A percentile compares a stretch with the other conserved stretches of the same genome.
Evolutionary conservation across 768 basidiomycete species (phyloP).

Genomic region (Thelephora ganbajun): DNA sequence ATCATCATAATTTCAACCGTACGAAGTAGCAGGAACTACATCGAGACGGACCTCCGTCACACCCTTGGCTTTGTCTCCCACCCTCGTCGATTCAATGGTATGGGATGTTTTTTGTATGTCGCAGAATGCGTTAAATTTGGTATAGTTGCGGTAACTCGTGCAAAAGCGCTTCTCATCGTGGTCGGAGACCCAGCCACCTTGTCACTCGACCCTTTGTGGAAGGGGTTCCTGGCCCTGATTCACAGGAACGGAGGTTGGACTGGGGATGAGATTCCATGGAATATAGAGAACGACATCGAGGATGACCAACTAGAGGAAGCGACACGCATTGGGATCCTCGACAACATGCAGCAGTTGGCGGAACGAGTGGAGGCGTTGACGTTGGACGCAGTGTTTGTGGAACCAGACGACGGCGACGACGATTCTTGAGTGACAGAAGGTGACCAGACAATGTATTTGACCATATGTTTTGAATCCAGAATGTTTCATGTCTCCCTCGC

Average conservation of each 20-base stretch:
- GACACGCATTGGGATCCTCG: slow-evolving; percentile 13
- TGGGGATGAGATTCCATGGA: slow-evolving; percentile 22
- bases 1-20: slow-evolving; percentile 26
- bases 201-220: slow-evolving; percentile 45
- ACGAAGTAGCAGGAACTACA: slow-evolving; percentile 16
- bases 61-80: slow-evolving; percentile 23
- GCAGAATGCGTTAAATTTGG: background rate
- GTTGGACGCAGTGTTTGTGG: slow-evolving; percentile 2
- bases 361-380: slow-evolving; percentile 16
- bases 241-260: slow-evolving; percentile 36
- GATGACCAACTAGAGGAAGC: background rate
- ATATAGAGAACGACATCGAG: background rate
- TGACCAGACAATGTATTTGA: too few species aligned
- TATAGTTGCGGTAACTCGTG: slow-evolving; percentile 52
- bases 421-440: too few species aligned
- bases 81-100: slow-evolving; percentile 26
- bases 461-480: too few species aligned
- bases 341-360: slow-evolving; percentile 23
- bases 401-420: slow-evolving; percentile 1
- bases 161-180: slow-evolving; percentile 47
- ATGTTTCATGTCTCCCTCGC: too few species aligned
- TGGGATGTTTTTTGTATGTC: slow-evolving; percentile 8
- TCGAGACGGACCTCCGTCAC: slow-evolving; percentile 14
- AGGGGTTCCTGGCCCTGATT: slow-evolving; percentile 44
- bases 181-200: slow-evolving; percentile 47